Conservation (phyloP, 768 basidiomycete genomes). For the Pholiota microspora region DNA sequence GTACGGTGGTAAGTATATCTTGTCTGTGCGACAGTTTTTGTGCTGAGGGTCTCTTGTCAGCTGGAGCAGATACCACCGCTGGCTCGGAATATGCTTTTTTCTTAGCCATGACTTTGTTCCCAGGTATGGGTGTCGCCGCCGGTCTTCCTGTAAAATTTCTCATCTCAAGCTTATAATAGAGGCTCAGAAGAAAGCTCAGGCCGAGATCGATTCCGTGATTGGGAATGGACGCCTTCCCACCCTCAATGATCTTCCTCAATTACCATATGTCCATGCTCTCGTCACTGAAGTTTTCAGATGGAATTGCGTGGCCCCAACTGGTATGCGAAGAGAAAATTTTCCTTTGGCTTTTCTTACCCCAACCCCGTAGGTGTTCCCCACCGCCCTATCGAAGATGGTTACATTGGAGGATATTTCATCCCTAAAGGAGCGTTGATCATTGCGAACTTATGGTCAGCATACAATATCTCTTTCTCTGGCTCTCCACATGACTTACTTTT, state of each 20-base stretch:
- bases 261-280: constrained; percentile 49
- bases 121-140: constrained; percentile 22
- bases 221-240: constrained; percentile 35
- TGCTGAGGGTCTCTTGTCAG: constrained; percentile 19
- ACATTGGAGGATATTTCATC: constrained; percentile 41
- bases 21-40: not conserved
- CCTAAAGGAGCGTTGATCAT: constrained; percentile 49
- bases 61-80: constrained; percentile 51
- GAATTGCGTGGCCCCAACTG: constrained; percentile 45
- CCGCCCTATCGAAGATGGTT: constrained; percentile 41
- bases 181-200: constrained; percentile 50
- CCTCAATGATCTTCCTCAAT: constrained; percentile 36
- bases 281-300: constrained; percentile 49
- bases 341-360: not conserved
- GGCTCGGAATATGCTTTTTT: constrained; percentile 45
- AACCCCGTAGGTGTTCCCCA: constrained; percentile 40
- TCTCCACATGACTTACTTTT: not conserved
- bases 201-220: constrained; percentile 46
- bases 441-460: constrained; percentile 40
- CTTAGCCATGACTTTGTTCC: constrained; percentile 44
- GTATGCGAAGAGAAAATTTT: constrained; percentile 16
- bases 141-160: not conserved
- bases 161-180: constrained; percentile 28
- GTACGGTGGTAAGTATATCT: constrained; percentile 35
- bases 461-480: not conserved